phyloP scores from a whole-genome alignment of 2,329 filamentous ascomycete genomes.

The Colletotrichum sp. region DNA sequence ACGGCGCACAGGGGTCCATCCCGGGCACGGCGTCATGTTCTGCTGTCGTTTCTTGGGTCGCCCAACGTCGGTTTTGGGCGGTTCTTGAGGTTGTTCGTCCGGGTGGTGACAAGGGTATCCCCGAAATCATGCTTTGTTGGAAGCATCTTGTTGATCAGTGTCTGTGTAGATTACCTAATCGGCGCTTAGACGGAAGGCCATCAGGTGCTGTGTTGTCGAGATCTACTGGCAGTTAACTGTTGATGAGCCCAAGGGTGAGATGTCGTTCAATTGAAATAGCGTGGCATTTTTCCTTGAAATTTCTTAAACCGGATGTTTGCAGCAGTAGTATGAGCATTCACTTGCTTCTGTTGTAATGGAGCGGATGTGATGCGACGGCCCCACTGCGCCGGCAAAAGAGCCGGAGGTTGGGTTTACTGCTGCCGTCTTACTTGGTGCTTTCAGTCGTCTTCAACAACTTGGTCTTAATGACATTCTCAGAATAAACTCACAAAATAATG shows the following conservation, averaged over 20 bases:
- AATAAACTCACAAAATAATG: rapidly evolving
- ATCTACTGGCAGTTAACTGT: background rate
- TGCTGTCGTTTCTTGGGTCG: background rate
- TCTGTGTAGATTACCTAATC: background rate
- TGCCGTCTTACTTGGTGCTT: background rate
- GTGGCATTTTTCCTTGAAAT: rapidly evolving
- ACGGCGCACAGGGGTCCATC: conserved; percentile 3
- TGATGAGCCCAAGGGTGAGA: background rate
- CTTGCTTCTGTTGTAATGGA: background rate
- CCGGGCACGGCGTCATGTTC: background rate
- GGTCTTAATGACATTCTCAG: background rate
- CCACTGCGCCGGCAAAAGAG: background rate
- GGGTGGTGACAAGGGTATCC: background rate
- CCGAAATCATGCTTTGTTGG: background rate
- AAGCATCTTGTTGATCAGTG: background rate
- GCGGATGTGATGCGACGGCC: background rate
- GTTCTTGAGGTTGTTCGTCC: background rate
- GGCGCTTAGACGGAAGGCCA: background rate
- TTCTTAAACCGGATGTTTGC: background rate
- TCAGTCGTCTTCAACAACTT: background rate
- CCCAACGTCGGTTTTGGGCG: background rate
- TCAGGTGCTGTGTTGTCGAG: background rate
- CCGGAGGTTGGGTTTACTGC: background rate
- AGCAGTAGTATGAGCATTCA: background rate
- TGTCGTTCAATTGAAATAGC: rapidly evolving